Evolutionary conservation across 1,284 basidiomycete species (phyloP).

Genomic region (Tylopilus orsonianus): DNA sequence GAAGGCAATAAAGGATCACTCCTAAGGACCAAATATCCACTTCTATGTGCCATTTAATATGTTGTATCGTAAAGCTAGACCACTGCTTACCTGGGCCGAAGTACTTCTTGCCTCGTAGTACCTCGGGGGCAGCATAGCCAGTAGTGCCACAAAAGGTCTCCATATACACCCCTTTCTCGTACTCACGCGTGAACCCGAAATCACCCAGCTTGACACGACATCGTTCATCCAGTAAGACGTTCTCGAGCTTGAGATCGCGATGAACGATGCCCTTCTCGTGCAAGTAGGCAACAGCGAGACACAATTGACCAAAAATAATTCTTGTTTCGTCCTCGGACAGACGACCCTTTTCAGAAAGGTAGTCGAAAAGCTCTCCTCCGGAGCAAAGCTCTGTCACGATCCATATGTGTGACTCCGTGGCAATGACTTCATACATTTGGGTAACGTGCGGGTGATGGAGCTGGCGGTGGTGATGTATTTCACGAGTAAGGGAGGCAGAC

Average conservation of each 20-base stretch:
- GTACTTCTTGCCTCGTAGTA: slow-evolving; percentile 88
- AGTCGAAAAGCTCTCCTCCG: slow-evolving; percentile 97
- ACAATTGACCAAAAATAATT: slow-evolving; percentile 90
- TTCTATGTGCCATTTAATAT: slow-evolving; percentile 49
- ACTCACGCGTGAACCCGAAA: slow-evolving; percentile 96
- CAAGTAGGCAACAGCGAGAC: slow-evolving; percentile 90
- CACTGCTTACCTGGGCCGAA: slow-evolving; percentile 73
- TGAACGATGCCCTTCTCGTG: slow-evolving; percentile 92
- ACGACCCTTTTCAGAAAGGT: slow-evolving; percentile 92
- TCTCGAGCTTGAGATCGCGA: slow-evolving; percentile 95
- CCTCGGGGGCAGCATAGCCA: slow-evolving; percentile 94
- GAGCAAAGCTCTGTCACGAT: slow-evolving; percentile 96
- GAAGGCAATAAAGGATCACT: slow-evolving; percentile 90
- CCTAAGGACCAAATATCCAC: slow-evolving; percentile 98
- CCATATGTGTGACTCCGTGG: slow-evolving; percentile 94
- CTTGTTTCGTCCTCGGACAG: slow-evolving; percentile 82
- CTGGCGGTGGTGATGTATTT: slow-evolving; percentile 97
- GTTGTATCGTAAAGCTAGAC: not conserved
- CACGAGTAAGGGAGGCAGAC: slow-evolving; percentile 88
- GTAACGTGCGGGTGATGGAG: slow-evolving; percentile 95
- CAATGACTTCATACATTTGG: slow-evolving; percentile 97
- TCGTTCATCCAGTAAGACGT: slow-evolving; percentile 87
- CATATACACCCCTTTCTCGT: slow-evolving; percentile 79
- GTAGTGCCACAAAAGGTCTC: slow-evolving; percentile 98
- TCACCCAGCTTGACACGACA: slow-evolving; percentile 91